Percentiles rank a stretch among this genome's conserved stretches.
Evolutionary conservation across 345 rosid species (phyloP).

Genomic region (Pistacia atlantica): DNA sequence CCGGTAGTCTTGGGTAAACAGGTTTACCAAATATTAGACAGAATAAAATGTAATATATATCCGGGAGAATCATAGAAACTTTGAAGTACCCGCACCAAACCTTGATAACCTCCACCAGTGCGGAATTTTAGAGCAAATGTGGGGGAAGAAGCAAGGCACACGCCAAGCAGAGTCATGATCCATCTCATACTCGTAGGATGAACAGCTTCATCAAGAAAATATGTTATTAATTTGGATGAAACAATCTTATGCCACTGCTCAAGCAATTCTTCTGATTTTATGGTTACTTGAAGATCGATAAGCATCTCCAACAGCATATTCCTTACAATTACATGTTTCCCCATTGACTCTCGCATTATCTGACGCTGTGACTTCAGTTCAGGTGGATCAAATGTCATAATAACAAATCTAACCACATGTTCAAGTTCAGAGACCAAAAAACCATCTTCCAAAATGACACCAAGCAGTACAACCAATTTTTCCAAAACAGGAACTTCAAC

Average conservation of each 20-base stretch:
- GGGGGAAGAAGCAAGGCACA: constrained; percentile 87
- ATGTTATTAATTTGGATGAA: constrained; percentile 92
- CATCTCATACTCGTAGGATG: constrained; percentile 99
- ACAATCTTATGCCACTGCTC: constrained; percentile 99
- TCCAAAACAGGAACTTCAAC: constrained; percentile 98
- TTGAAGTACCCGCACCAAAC: constrained; percentile 82
- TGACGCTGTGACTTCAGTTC: constrained; percentile 72
- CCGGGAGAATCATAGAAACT: constrained; percentile 98
- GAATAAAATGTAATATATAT: constrained; percentile 93
- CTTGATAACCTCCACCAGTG: constrained; percentile 93
- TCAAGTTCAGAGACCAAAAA: constrained; percentile 95
- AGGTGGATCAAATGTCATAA: constrained; percentile 99
- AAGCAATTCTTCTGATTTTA: constrained; percentile 87
- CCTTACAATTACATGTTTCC: constrained; percentile 97
- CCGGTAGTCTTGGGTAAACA: constrained; percentile 96
- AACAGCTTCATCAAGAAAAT: constrained; percentile 98
- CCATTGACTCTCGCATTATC: constrained; percentile 82
- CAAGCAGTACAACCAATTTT: constrained; percentile 92
- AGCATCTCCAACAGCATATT: constrained; percentile 99
- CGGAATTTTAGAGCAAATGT: constrained; percentile 95
- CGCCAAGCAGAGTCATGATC: constrained; percentile 99
- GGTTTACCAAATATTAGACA: constrained; percentile 93
- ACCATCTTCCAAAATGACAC: constrained; percentile 98
- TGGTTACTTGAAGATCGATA: constrained; percentile 97
- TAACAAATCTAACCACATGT: constrained; percentile 91